phyloP scores from a whole-genome alignment of 768 basidiomycete genomes.

The Thelephora aurantiotincta region DNA sequence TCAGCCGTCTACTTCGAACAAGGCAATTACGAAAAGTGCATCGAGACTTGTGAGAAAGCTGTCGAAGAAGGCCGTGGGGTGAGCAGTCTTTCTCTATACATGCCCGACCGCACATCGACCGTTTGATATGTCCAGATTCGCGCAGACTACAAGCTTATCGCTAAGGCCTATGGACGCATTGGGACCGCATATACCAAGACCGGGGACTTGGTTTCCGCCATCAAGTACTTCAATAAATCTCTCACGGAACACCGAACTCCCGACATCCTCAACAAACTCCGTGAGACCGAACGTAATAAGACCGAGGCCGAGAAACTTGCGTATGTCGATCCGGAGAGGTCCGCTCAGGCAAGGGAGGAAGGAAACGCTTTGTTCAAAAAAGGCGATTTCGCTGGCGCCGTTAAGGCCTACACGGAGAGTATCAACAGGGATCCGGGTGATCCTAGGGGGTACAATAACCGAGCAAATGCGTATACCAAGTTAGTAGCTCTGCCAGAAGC shows the following conservation, averaged over 20 bases:
- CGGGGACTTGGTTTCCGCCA: constrained; percentile 57
- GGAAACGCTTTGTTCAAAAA: constrained; percentile 87
- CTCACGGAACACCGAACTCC: constrained; percentile 95
- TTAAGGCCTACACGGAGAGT: constrained; percentile 87
- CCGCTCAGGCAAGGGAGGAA: constrained; percentile 75
- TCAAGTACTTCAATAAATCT: constrained; percentile 89
- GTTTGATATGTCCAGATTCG: constrained; percentile 38
- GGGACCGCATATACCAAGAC: constrained; percentile 79
- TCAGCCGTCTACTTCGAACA: constrained; percentile 89
- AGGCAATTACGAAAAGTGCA: constrained; percentile 80
- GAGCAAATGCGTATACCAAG: constrained; percentile 96
- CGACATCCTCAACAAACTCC: constrained; percentile 80
- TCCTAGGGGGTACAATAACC: constrained; percentile 91
- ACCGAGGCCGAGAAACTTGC: constrained; percentile 65
- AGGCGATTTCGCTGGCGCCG: constrained; percentile 84
- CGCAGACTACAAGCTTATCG: constrained; percentile 89
- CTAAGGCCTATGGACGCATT: constrained; percentile 86
- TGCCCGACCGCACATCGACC: neutral
- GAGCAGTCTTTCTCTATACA: too few species aligned
- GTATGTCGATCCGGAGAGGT: constrained; percentile 79
- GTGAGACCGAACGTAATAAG: constrained; percentile 66
- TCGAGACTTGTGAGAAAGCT: constrained; percentile 91
- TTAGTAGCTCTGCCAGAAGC: constrained; percentile 89
- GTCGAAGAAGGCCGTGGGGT: constrained; percentile 86
- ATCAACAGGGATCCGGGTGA: constrained; percentile 92